Evolutionary conservation across 768 basidiomycete genomes (phyloP).

Genomic region (Lactifluus echinatus): DNA sequence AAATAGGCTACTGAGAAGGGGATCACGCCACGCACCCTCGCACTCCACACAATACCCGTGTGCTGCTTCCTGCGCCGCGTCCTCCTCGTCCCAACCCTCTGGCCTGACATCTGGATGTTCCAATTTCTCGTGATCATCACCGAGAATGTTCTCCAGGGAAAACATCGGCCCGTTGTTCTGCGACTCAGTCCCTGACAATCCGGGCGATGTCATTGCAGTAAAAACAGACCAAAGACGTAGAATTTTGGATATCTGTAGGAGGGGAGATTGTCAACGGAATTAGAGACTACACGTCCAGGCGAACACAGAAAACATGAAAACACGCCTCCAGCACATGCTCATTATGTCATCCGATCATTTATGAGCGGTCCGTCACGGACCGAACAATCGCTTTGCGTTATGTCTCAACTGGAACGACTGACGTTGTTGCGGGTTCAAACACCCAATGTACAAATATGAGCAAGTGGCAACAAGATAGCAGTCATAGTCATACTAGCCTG

Average conservation of each 20-base stretch:
- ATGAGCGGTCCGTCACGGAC: too few species aligned
- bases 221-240: conserved; percentile 1
- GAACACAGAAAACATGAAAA: neutral
- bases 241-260: neutral
- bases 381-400: too few species aligned
- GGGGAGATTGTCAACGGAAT: neutral
- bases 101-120: conserved; percentile 44
- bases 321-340: neutral
- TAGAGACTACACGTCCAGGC: neutral
- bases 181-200: conserved; percentile 2
- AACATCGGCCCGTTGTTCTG: conserved; percentile 28
- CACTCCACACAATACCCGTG: conserved; percentile 79
- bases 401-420: too few species aligned
- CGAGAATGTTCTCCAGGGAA: conserved; percentile 64
- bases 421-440: too few species aligned
- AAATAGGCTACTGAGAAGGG: neutral
- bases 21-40: conserved; percentile 50
- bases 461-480: too few species aligned
- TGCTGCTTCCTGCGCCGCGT: conserved; percentile 32
- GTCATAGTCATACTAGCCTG: too few species aligned
- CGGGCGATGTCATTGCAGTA: conserved; percentile 8
- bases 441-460: too few species aligned
- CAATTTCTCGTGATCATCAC: conserved; percentile 51
- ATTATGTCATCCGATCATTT: neutral
- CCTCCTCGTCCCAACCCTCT: conserved; percentile 65